These are phyloP conservation scores for Periconia sp. DNA, from an alignment of 2,329 filamentous ascomycete species.

Conservation along the genomic window DNA sequence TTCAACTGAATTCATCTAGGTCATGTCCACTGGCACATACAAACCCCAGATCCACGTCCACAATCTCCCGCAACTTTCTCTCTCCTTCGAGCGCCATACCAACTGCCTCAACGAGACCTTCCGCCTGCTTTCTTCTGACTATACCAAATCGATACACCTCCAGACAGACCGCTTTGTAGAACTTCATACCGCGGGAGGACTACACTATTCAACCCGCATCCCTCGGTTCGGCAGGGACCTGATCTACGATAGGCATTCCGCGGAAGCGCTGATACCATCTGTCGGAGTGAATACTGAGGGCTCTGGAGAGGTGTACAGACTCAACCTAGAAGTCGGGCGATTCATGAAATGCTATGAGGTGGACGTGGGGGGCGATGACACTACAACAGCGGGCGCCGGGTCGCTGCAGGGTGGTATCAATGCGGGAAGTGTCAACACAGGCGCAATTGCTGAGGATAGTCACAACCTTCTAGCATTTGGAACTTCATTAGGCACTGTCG, in stretches of 20 bases:
- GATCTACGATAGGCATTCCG: constrained; percentile 78
- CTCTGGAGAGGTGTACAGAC: constrained; percentile 86
- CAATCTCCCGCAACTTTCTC: constrained; percentile 86
- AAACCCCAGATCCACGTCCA: constrained; percentile 94
- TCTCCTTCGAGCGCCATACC: constrained; percentile 94
- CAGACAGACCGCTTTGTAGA: constrained; percentile 91
- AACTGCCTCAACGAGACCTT: constrained; percentile 92
- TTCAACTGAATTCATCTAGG: constrained; percentile 1
- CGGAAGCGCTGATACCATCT: constrained; percentile 85
- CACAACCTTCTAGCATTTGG: constrained; percentile 94
- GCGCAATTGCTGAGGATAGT: constrained; percentile 82
- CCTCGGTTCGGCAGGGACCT: constrained; percentile 92
- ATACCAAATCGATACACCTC: constrained; percentile 91
- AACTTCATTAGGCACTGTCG: constrained; percentile 91
- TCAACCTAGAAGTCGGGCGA: constrained; percentile 89
- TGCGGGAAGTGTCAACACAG: constrained; percentile 85
- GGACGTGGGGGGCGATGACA: constrained; percentile 85
- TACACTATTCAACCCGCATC: constrained; percentile 87
- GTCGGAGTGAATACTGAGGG: constrained; percentile 88
- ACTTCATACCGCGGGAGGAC: constrained; percentile 87
- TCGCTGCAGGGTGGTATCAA: constrained; percentile 86
- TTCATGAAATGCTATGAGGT: constrained; percentile 96
- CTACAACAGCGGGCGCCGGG: constrained; percentile 67
- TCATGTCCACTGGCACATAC: constrained; percentile 60
- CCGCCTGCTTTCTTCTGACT: constrained; percentile 84